Evolutionary conservation across 352 stramenopile species (phyloP), one percentile per base, ranked within the genome.

Genomic region (Phytophthora agathidicida): DNA sequence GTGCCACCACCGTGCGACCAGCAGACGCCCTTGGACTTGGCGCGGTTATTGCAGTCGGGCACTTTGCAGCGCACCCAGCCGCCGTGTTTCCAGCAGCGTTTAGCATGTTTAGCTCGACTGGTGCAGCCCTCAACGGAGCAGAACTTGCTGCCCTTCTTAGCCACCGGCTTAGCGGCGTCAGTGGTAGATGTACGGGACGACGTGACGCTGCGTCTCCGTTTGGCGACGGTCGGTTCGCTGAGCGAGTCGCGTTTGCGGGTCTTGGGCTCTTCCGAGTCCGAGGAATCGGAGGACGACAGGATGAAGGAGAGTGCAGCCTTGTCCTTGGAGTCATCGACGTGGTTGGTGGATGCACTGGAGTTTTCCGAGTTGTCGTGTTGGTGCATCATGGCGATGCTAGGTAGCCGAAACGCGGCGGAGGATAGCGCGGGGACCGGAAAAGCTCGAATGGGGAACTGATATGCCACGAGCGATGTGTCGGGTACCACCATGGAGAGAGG

Each of bases 11-110:
- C 78, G 39, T 88, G 77, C 35, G 75, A 83, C 77, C 77, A 88
- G 54, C 77, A 88, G 1, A 88, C 72, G 45, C 77, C 73, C 46
- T 83, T 81, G 42, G 72, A 83, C 77, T 88, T 88, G 62, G 77
- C 77, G 19, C 77, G 75, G 44, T 90, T 90, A 30, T 62, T 71
- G 61, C 83, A 92, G 17, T 82, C 77, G 6, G 65, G 6, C 14
- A 84, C 59, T 39, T 82, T 88, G 65, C 81, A 91, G 28, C 71
- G 68, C 33, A 86, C 72, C 43, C 63, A 85, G 16, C 77, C 77
- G 38, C 77, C 77, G 48, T 88, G 78, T 23, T 76, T 75, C 78
- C 78, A 88, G 65, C 78, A 88, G 28, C 68, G 70, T 17, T 76
- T 75, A 27, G 73, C 66, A 45, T 86, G 75, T 36, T 88, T 88